Conservation (phyloP, 2,329 filamentous ascomycete species). For the Paramyrothecium sp. region DNA sequence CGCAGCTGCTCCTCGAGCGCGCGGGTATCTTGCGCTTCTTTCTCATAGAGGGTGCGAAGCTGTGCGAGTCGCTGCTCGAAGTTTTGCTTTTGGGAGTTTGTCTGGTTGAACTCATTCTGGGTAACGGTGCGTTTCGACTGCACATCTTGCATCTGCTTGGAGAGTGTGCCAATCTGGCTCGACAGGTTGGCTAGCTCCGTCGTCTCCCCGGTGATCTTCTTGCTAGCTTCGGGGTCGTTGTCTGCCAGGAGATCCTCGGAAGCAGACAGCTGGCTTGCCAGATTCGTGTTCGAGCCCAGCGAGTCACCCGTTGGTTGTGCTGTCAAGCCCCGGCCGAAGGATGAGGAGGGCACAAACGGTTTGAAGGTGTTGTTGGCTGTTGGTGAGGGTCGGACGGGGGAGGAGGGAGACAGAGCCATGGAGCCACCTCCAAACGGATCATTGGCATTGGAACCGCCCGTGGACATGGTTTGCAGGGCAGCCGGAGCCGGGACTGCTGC, state of each 20-base stretch:
- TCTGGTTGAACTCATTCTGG: slow-evolving; percentile 79
- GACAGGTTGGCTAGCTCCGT: slow-evolving; percentile 93
- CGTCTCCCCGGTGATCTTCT: slow-evolving; percentile 84
- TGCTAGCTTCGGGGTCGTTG: slow-evolving; percentile 83
- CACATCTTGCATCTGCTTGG: slow-evolving; percentile 92
- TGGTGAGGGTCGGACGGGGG: slow-evolving; percentile 50
- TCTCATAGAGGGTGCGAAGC: slow-evolving; percentile 84
- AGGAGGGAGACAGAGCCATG: slow-evolving; percentile 47
- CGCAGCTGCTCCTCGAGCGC: slow-evolving; percentile 80
- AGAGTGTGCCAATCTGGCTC: slow-evolving; percentile 87
- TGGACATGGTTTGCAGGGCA: slow-evolving; percentile 62
- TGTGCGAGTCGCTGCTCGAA: slow-evolving; percentile 88
- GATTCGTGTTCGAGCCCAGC: slow-evolving; percentile 22
- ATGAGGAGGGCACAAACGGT: slow-evolving; percentile 88
- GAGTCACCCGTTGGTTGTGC: slow-evolving; percentile 72
- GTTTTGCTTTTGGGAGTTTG: slow-evolving; percentile 84
- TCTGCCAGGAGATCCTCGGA: slow-evolving; percentile 90
- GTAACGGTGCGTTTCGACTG: slow-evolving; percentile 76
- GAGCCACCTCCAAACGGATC: slow-evolving; percentile 62
- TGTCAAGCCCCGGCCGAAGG: slow-evolving; percentile 82
- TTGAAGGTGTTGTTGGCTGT: slow-evolving; percentile 64
- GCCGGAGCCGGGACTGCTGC: slow-evolving; percentile 30
- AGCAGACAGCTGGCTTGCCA: slow-evolving; percentile 42
- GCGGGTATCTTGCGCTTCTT: slow-evolving; percentile 85
- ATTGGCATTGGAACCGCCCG: slow-evolving; percentile 67